Evolutionary conservation across 306 rosid species (phyloP), one percentile per base, ranked within the genome.

Genomic region (Gillenia trifoliata): DNA sequence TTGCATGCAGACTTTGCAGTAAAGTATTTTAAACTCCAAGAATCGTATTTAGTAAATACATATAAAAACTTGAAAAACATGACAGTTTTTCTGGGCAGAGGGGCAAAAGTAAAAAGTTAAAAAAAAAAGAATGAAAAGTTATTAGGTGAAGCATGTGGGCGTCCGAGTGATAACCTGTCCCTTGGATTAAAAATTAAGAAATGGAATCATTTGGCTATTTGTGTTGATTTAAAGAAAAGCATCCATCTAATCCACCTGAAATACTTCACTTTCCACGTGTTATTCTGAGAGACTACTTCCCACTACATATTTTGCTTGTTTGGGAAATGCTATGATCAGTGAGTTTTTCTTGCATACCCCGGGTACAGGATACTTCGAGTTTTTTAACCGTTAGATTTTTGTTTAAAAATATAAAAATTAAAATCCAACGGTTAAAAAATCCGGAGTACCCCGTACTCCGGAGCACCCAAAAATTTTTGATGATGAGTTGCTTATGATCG

Each of bases 161-260:
- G 11, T 60, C 9, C 31, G 26, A n/a, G 55, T 62, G 71, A 49
- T 49, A 36, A 34, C 65, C 25, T 34, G 34, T 22, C 64, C 64
- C 36, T 40, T 64, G 19, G 62, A 63, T 75, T 63, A 29, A 64
- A 8, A 71, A 70, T 22, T 20, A 68, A 50, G 73, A 50, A 72
- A 56, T 29, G 19, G 30, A 50, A 56, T 19, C 54, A 17, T 29
- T 68, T 66, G 63, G 33, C 2, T 15, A 8, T 56, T 33, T 36
- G 3, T 25, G 12, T 67, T 30, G 68, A 30, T 57, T 71, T 34
- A 60, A 72, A 47, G 38, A 23, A 12, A 70, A 47, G n/a, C 54
- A 43, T 33, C 72, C 84, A 76, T 49, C 73, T n/a, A 72, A 38
- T 54, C 61, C 75, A 49, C 75, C 61, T 43, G 52, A 64, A 64